A percentile compares a stretch with the other conserved stretches of the same genome.
Evolutionary conservation across 1,284 basidiomycete genomes (phyloP).

Genomic region (Gymnopus androsaceus): DNA sequence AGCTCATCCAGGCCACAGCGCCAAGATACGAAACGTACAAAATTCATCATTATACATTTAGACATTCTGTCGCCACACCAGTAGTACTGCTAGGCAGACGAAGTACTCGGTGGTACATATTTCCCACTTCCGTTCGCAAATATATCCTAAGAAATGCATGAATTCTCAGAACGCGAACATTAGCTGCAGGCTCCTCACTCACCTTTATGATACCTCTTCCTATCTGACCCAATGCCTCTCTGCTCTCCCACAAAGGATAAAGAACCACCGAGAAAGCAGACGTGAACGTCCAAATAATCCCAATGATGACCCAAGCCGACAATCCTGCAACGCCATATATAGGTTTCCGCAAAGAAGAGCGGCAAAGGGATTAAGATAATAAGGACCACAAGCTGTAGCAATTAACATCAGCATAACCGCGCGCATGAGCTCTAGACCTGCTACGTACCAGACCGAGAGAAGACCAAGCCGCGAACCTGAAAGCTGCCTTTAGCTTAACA

Average conservation of each 20-base stretch:
- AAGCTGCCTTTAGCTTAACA: conserved; percentile 66
- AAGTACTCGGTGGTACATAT: conserved; percentile 28
- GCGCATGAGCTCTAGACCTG: background rate
- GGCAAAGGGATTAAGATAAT: conserved; percentile 80
- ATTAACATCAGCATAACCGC: background rate
- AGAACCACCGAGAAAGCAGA: conserved; percentile 76
- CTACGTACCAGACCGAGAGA: conserved; percentile 68
- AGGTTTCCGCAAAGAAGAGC: conserved; percentile 77
- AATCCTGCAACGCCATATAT: conserved; percentile 71
- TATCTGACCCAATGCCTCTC: conserved; percentile 64
- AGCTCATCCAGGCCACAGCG: background rate
- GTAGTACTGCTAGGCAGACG: conserved; percentile 14
- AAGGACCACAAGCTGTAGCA: conserved; percentile 57
- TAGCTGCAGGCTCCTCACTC: background rate
- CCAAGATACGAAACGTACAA: conserved; percentile 1
- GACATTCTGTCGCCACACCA: background rate
- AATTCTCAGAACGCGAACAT: background rate
- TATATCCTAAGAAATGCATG: conserved; percentile 39
- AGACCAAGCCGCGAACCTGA: conserved; percentile 73
- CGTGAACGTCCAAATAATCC: conserved; percentile 82
- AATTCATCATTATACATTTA: background rate
- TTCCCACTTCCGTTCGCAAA: conserved; percentile 54
- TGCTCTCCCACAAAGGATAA: conserved; percentile 86
- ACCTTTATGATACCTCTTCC: conserved; percentile 64
- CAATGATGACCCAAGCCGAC: conserved; percentile 76